phyloP scores from a whole-genome alignment of 176 grass and related monocot species.

The Thalia dealbata region DNA sequence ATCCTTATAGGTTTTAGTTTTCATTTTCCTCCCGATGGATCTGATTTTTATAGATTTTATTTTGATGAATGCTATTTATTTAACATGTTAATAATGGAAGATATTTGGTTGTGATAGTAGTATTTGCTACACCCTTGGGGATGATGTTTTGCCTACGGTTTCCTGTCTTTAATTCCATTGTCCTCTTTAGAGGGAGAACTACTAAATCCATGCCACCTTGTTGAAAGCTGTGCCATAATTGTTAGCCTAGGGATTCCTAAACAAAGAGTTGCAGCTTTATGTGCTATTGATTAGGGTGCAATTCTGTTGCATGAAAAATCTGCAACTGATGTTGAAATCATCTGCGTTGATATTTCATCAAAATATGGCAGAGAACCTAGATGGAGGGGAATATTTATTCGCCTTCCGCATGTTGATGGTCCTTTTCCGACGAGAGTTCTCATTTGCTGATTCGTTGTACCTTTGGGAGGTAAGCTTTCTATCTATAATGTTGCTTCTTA shows the following conservation, averaged over 20 bases:
- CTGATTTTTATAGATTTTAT: background rate
- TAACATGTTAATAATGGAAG: background rate
- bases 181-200: background rate
- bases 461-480: constrained; percentile 77
- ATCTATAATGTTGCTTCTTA: background rate
- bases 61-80: background rate
- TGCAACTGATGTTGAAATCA: too few species aligned
- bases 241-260: background rate
- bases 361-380: constrained; percentile 58
- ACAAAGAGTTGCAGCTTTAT: too few species aligned
- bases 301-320: too few species aligned
- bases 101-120: background rate
- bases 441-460: constrained; percentile 88
- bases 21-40: background rate
- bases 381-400: constrained; percentile 93
- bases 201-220: background rate
- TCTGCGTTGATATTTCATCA: background rate
- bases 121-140: too few species aligned
- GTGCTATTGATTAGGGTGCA: too few species aligned
- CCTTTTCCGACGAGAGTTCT: constrained; percentile 90
- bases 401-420: constrained; percentile 98
- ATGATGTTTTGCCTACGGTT: background rate
- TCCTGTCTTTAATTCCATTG: background rate
- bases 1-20: background rate
- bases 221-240: background rate